Evolutionary conservation across 306 rosid genomes (phyloP).

Genomic region (Phaseolus lunatus): DNA sequence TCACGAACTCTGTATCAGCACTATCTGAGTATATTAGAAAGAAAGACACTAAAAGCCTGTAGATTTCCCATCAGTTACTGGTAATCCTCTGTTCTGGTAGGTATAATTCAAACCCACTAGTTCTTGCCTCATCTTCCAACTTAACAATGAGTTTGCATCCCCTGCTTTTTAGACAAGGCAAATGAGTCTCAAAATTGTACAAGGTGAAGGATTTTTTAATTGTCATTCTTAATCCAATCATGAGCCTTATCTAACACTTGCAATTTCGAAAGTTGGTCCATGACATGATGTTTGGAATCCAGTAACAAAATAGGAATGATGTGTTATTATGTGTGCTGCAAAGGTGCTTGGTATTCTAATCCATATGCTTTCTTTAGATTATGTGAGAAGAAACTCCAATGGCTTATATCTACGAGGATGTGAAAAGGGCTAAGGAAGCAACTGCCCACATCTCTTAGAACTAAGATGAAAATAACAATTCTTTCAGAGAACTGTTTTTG

Average conservation of each 20-base stretch:
- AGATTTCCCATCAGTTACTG: not conserved
- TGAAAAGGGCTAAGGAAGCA: conserved; percentile 22
- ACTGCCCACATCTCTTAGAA: not conserved
- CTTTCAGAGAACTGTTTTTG: no score
- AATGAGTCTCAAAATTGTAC: no score
- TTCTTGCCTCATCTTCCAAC: no score
- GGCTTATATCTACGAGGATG: not conserved
- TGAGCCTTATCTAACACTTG: no score
- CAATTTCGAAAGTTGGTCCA: not conserved
- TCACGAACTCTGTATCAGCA: not conserved
- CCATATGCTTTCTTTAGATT: not conserved
- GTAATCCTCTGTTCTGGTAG: no score
- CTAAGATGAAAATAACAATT: not conserved
- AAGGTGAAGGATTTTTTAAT: no score
- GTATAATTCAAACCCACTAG: no score
- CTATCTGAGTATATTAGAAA: conserved; percentile 6
- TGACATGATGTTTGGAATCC: no score
- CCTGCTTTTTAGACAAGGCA: no score
- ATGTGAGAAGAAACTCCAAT: conserved; percentile 1
- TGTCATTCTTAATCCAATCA: no score
- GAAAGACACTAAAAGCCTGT: conserved; percentile 9
- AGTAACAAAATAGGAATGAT: not conserved
- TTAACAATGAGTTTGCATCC: no score
- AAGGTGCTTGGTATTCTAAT: not conserved
- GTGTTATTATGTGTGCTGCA: not conserved